Percentiles rank a stretch among this genome's conserved stretches.
phyloP scores from a whole-genome alignment of 2,329 filamentous ascomycete genomes.

The Colletotrichum incanum region DNA sequence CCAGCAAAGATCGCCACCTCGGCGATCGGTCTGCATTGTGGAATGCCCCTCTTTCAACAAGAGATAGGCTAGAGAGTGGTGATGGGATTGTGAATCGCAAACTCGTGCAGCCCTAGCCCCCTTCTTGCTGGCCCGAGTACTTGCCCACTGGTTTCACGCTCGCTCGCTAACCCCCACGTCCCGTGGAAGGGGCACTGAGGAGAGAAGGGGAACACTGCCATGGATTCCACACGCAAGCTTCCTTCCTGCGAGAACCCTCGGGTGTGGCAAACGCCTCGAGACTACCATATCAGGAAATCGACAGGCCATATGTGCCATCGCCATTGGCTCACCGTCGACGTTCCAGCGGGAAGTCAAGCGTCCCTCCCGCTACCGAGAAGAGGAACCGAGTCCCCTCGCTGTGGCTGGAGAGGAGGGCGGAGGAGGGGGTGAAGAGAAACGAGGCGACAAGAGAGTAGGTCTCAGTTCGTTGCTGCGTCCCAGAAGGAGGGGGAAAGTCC shows the following conservation, averaged over 20 bases:
- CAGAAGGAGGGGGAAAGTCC: not conserved
- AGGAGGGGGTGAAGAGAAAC: not conserved
- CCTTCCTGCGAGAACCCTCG: constrained; percentile 12
- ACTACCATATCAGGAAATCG: constrained; percentile 41
- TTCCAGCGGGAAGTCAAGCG: constrained; percentile 26
- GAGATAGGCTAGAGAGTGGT: not conserved
- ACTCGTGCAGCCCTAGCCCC: constrained; percentile 26
- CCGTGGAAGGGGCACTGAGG: not conserved
- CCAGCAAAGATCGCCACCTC: constrained; percentile 22
- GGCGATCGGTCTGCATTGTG: not conserved
- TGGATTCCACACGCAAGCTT: constrained; percentile 6
- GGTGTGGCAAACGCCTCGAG: constrained; percentile 31
- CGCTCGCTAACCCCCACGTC: constrained; percentile 13
- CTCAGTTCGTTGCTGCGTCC: not conserved
- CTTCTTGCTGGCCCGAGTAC: not conserved
- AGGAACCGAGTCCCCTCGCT: constrained; percentile 1
- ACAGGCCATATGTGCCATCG: constrained; percentile 16
- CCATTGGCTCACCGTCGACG: constrained; percentile 43
- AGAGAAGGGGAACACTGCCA: constrained; percentile 21
- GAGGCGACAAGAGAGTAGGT: constrained; percentile 3
- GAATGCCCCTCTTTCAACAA: constrained; percentile 4
- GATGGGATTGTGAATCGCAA: constrained; percentile 11
- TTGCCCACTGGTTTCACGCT: not conserved
- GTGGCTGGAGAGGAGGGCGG: constrained; percentile 35
- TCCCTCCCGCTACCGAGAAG: constrained; percentile 21